phyloP scores from a whole-genome alignment of 192 early-diverging fungal genomes.

The Gonapodya sp. region DNA sequence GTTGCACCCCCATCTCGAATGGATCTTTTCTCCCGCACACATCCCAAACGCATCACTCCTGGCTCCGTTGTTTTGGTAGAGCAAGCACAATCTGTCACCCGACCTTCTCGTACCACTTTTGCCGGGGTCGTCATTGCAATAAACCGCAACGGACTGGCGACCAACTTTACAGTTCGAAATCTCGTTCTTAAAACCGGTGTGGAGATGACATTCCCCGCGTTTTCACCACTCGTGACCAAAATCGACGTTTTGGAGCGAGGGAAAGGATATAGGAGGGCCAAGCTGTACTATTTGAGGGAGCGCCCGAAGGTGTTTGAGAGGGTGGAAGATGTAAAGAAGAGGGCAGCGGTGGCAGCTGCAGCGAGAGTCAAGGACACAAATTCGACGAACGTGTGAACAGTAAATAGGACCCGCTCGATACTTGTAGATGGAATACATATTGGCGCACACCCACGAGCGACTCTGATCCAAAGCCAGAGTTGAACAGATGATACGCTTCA shows the following conservation, averaged over 20 bases:
- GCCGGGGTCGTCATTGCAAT: conserved; percentile 37
- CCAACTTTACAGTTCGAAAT: conserved; percentile 34
- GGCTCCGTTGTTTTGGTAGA: conserved; percentile 41
- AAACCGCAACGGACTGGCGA: conserved; percentile 31
- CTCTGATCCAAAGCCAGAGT: too few species aligned
- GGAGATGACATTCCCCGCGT: conserved; percentile 40
- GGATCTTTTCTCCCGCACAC: conserved; percentile 22
- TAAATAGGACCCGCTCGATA: too few species aligned
- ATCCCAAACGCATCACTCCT: conserved; percentile 26
- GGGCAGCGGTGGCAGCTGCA: not conserved
- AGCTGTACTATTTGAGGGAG: conserved; percentile 5
- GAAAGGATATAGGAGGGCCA: conserved; percentile 20
- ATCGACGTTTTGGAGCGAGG: conserved; percentile 36
- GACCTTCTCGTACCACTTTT: conserved; percentile 31
- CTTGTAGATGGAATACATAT: too few species aligned
- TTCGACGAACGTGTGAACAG: too few species aligned
- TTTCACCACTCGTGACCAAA: conserved; percentile 32
- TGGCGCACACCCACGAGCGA: too few species aligned
- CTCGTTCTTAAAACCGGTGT: conserved; percentile 40
- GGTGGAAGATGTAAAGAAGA: conserved; percentile 9
- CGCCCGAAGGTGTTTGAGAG: not conserved
- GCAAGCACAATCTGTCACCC: conserved; percentile 29
- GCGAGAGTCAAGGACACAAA: not conserved
- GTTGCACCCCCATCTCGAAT: conserved; percentile 14
- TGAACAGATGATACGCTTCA: too few species aligned